phyloP scores from a whole-genome alignment of 2,329 filamentous ascomycete genomes.

The Nothophaeocryptopus gaeumannii region DNA sequence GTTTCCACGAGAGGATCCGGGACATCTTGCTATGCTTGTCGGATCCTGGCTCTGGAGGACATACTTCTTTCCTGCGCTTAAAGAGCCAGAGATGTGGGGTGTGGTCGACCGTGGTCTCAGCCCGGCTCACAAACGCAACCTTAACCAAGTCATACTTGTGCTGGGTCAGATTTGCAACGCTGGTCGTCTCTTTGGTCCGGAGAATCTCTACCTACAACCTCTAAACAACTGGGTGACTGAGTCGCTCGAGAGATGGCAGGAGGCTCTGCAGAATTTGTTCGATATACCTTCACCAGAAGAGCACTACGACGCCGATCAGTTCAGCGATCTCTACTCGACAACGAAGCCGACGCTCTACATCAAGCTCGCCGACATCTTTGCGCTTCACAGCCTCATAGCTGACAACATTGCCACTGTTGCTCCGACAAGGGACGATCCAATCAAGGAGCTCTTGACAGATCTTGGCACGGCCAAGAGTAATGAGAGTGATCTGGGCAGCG shows the following conservation, averaged over 20 bases:
- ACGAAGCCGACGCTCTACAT: constrained; percentile 98
- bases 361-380: constrained; percentile 96
- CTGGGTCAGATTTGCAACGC: constrained; percentile 81
- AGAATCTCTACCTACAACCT: constrained; percentile 93
- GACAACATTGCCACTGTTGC: constrained; percentile 75
- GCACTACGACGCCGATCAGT: constrained; percentile 97
- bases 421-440: constrained; percentile 75
- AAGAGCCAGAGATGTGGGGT: constrained; percentile 88
- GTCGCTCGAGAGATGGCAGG: constrained; percentile 73
- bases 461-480: constrained; percentile 95
- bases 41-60: constrained; percentile 92
- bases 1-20: constrained; percentile 76
- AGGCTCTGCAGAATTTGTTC: constrained; percentile 74
- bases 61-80: constrained; percentile 85
- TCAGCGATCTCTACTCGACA: constrained; percentile 94
- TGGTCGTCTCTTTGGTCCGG: constrained; percentile 86
- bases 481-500: constrained; percentile 65
- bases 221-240: constrained; percentile 88
- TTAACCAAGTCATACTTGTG: constrained; percentile 87
- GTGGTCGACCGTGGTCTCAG: constrained; percentile 86
- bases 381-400: constrained; percentile 85
- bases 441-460: constrained; percentile 89
- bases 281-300: constrained; percentile 80
- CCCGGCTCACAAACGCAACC: constrained; percentile 87
- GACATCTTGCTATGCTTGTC: constrained; percentile 76